A percentile compares a stretch with the other conserved stretches of the same genome.
Conservation (phyloP, 768 basidiomycete genomes). For the Gymnopilus dilepis region DNA sequence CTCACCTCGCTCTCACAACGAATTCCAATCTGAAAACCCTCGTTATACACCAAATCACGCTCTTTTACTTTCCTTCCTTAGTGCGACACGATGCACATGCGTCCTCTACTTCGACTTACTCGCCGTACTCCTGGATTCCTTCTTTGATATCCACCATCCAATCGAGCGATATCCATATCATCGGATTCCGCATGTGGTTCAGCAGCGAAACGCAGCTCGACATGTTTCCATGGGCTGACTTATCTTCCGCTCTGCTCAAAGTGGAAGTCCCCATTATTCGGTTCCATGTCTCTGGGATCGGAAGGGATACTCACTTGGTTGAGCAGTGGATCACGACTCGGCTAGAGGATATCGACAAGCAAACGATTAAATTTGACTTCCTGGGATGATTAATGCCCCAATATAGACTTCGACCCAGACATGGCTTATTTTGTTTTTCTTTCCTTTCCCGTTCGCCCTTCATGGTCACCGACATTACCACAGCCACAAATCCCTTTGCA, state of each 20-base stretch:
- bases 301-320: conserved; percentile 30
- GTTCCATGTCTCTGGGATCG: conserved; percentile 39
- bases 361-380: conserved; percentile 17
- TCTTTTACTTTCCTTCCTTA: conserved; percentile 36
- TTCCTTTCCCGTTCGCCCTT: neutral
- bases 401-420: neutral
- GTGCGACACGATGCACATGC: conserved; percentile 12
- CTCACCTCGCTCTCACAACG: conserved; percentile 30
- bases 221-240: conserved; percentile 35
- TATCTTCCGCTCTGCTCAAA: conserved; percentile 28
- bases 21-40: conserved; percentile 33
- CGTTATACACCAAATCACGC: conserved; percentile 35
- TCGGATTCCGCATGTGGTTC: conserved; percentile 39
- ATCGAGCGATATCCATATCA: conserved; percentile 24
- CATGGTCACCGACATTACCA: neutral
- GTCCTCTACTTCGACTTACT: conserved; percentile 13
- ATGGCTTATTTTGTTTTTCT: neutral
- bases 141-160: conserved; percentile 31
- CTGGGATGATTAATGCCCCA: conserved; percentile 10
- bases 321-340: conserved; percentile 33
- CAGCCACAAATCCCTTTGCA: neutral
- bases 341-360: conserved; percentile 18
- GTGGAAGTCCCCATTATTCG: conserved; percentile 22
- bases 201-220: conserved; percentile 39
- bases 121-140: conserved; percentile 35